A percentile compares a stretch with the other conserved stretches of the same genome.
phyloP scores from a whole-genome alignment of 2,329 filamentous ascomycete species.

The Ramularia collo-cygni region DNA sequence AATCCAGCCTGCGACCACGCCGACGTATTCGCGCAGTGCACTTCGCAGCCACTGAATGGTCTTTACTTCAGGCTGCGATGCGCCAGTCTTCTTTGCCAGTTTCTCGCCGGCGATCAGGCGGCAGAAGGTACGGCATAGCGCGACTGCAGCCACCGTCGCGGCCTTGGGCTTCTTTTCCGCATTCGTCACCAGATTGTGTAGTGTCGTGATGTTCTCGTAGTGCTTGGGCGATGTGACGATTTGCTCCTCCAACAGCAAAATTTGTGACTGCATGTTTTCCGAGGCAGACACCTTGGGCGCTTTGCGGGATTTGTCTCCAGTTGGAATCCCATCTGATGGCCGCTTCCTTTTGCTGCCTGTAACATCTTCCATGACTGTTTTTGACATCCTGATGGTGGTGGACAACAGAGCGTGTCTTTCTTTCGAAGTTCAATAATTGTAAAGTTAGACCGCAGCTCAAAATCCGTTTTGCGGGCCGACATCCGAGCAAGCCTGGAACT shows the following conservation, averaged over 20 bases:
- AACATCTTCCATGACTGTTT: constrained; percentile 19
- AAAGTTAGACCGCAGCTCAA: constrained; percentile 1
- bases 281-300: constrained; percentile 25
- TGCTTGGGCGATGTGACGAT: constrained; percentile 81
- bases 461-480: not conserved
- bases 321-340: constrained; percentile 15
- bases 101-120: constrained; percentile 68
- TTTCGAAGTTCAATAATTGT: no score
- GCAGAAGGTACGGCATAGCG: constrained; percentile 80
- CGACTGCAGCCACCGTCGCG: constrained; percentile 58
- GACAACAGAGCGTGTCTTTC: not conserved
- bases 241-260: constrained; percentile 69
- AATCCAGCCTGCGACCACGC: constrained; percentile 52
- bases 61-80: constrained; percentile 65
- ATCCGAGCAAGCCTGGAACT: no score
- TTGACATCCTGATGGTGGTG: constrained; percentile 30
- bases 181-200: constrained; percentile 52
- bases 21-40: constrained; percentile 59
- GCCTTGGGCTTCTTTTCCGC: constrained; percentile 49
- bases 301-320: constrained; percentile 31
- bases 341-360: constrained; percentile 41
- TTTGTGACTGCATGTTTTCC: constrained; percentile 50
- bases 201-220: constrained; percentile 79
- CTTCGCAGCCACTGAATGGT: constrained; percentile 74
- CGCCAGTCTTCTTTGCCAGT: constrained; percentile 57